Conservation (phyloP, 1,139 yeast genomes). For the Candida gigantensis region DNA sequence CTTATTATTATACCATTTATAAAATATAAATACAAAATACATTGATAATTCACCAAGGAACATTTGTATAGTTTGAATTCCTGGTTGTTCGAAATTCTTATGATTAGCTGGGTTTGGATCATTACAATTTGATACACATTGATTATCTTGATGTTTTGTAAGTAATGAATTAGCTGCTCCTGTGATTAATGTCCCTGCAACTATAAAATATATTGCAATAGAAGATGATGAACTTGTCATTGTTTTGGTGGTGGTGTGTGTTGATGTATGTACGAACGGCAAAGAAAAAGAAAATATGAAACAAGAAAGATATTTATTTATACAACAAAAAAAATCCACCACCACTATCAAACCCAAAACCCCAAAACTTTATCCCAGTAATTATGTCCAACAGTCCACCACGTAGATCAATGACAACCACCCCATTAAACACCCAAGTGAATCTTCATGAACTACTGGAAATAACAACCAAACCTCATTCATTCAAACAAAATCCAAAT, state of each 20-base stretch:
- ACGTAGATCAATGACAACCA: conserved; percentile 4
- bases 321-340: not conserved
- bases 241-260: not conserved
- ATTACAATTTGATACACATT: conserved; percentile 62
- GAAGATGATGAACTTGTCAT: conserved; percentile 12
- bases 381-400: conserved; percentile 6
- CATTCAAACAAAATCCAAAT: conserved; percentile 55
- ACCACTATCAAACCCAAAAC: not conserved
- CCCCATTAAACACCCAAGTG: conserved; percentile 8
- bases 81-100: conserved; percentile 70
- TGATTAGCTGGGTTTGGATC: conserved; percentile 42
- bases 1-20: conserved; percentile 25
- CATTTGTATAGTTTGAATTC: conserved; percentile 79
- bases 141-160: conserved; percentile 78
- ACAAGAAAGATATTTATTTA: not conserved
- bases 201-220: conserved; percentile 25
- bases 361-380: not conserved
- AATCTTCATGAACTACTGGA: conserved; percentile 41
- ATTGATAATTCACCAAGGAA: conserved; percentile 68
- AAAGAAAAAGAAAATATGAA: not conserved
- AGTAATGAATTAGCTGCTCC: conserved; percentile 76
- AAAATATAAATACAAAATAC: conserved; percentile 42
- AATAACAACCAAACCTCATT: conserved; percentile 43
- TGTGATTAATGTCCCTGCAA: conserved; percentile 57
- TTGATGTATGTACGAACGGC: not conserved